phyloP scores from a whole-genome alignment of 768 basidiomycete genomes.

The Hysterangium stoloniferum region DNA sequence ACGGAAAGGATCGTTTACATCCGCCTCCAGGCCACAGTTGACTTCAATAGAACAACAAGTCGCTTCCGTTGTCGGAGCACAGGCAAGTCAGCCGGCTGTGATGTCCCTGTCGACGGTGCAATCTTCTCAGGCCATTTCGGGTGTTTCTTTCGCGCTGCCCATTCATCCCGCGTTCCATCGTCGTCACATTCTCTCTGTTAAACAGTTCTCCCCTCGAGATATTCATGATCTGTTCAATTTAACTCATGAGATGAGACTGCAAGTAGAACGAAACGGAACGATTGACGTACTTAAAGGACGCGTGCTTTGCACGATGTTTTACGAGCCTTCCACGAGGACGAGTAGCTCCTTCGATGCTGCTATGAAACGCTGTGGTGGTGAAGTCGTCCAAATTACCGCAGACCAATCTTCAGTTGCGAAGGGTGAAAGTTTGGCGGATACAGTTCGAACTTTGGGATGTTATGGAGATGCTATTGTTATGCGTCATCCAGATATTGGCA shows the following conservation, averaged over 20 bases:
- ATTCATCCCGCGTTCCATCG: conserved; percentile 87
- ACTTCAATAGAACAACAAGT: conserved; percentile 7
- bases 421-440: conserved; percentile 90
- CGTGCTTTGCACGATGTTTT: conserved; percentile 88
- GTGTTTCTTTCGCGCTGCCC: conserved; percentile 37
- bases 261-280: conserved; percentile 85
- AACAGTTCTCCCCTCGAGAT: conserved; percentile 73
- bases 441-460: conserved; percentile 88
- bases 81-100: conserved; percentile 16
- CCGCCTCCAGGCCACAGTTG: conserved; percentile 12
- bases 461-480: conserved; percentile 94
- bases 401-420: conserved; percentile 86
- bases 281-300: conserved; percentile 88
- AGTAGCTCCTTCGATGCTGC: conserved; percentile 95
- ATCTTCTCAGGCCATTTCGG: conserved; percentile 17
- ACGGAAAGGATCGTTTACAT: not conserved
- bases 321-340: conserved; percentile 94
- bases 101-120: conserved; percentile 23
- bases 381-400: conserved; percentile 78
- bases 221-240: conserved; percentile 90
- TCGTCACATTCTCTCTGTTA: conserved; percentile 89
- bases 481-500: conserved; percentile 90
- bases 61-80: conserved; percentile 10
- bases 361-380: conserved; percentile 96
- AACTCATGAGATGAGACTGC: conserved; percentile 93